Conservation (phyloP, 441 rosid genomes). For the Jatropha podagrica region DNA sequence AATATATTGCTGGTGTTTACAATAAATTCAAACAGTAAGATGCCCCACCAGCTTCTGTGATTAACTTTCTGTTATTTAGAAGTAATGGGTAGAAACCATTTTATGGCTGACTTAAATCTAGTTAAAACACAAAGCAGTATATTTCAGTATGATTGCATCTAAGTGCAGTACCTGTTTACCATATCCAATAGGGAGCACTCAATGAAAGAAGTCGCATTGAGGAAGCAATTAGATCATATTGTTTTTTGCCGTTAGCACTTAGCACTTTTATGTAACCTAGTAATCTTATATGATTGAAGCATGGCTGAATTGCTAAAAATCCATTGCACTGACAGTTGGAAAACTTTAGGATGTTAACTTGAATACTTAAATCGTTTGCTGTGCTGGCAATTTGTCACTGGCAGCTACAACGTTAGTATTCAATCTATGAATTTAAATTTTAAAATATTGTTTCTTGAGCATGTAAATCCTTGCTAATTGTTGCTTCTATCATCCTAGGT, state of each 20-base stretch:
- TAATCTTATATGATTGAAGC: neutral
- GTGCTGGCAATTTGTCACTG: neutral
- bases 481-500: neutral
- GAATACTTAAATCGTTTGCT: neutral
- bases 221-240: too few relatives aligned
- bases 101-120: neutral
- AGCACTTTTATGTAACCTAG: neutral
- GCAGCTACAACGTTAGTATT: neutral
- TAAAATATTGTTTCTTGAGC: neutral
- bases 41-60: neutral
- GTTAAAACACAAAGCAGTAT: too few relatives aligned
- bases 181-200: too few relatives aligned
- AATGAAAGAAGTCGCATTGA: too few relatives aligned
- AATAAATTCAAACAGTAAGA: neutral
- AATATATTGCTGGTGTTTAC: neutral
- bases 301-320: neutral
- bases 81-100: neutral
- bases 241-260: too few relatives aligned
- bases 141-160: too few relatives aligned
- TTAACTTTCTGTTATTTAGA: neutral
- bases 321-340: neutral
- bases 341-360: neutral
- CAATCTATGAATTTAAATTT: neutral
- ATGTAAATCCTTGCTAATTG: neutral
- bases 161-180: too few relatives aligned